Conservation (phyloP, 371 early-diverging fungal species). For the Parasitella parasitica region DNA sequence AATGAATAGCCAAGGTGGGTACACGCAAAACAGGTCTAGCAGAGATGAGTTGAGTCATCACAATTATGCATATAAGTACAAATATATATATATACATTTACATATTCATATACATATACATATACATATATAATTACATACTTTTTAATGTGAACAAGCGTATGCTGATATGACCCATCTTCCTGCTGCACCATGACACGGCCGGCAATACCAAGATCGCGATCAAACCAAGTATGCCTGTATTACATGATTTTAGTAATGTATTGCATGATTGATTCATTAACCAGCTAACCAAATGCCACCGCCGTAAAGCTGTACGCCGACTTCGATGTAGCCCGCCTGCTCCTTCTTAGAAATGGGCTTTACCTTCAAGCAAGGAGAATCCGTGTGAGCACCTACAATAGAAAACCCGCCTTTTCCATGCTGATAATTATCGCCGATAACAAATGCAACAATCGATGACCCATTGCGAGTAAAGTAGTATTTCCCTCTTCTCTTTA, state of each 20-base stretch:
- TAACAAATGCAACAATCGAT: slow-evolving; percentile 87
- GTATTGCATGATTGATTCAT: not conserved
- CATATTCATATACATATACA: too few species aligned
- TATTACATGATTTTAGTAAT: not conserved
- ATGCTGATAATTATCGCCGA: slow-evolving; percentile 78
- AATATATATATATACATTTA: too few species aligned
- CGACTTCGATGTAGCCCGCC: slow-evolving; percentile 85
- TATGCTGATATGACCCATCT: slow-evolving; percentile 69
- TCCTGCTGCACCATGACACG: slow-evolving; percentile 81
- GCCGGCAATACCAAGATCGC: slow-evolving; percentile 96
- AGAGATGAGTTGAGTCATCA: not conserved
- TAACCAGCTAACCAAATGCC: slow-evolving; percentile 74
- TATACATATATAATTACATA: slow-evolving; percentile 12
- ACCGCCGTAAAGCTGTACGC: slow-evolving; percentile 92
- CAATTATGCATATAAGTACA: not conserved
- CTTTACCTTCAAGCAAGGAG: slow-evolving; percentile 94
- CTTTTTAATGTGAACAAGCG: slow-evolving; percentile 74
- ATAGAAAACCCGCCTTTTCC: slow-evolving; percentile 87
- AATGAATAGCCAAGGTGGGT: slow-evolving; percentile 96
- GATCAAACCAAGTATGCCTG: slow-evolving; percentile 98
- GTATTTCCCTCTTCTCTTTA: slow-evolving; percentile 81
- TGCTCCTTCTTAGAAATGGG: slow-evolving; percentile 89
- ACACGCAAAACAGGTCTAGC: slow-evolving; percentile 83
- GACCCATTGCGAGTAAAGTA: slow-evolving; percentile 90
- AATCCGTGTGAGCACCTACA: slow-evolving; percentile 96